phyloP scores from a whole-genome alignment of 2,329 filamentous ascomycete genomes.

The Didymella arachidicola region DNA sequence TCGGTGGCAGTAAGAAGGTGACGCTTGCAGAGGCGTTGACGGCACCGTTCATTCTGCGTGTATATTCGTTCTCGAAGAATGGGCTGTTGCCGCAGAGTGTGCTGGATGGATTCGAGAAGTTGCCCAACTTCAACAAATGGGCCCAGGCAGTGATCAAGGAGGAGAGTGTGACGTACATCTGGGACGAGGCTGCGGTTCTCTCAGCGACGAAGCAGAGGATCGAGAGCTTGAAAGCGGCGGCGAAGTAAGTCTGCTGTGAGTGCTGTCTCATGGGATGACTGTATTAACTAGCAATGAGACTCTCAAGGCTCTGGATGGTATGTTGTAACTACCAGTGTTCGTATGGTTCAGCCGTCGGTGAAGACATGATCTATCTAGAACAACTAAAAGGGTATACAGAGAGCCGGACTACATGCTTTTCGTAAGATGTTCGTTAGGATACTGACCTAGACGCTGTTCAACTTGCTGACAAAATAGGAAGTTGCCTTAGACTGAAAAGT shows the following conservation, averaged over 20 bases:
- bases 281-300: neutral
- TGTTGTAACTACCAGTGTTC: neutral
- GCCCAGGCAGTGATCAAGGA: slow-evolving; percentile 65
- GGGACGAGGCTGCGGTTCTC: slow-evolving; percentile 41
- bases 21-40: slow-evolving; percentile 76
- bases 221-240: slow-evolving; percentile 35
- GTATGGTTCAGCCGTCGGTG: neutral
- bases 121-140: slow-evolving; percentile 76
- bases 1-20: slow-evolving; percentile 58
- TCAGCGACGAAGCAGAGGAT: slow-evolving; percentile 32
- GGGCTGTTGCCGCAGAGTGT: slow-evolving; percentile 62
- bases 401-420: slow-evolving; percentile 5
- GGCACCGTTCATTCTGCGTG: slow-evolving; percentile 72
- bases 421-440: slow-evolving; percentile 2
- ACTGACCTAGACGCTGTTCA: neutral
- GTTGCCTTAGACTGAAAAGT: neutral
- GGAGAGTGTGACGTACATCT: slow-evolving; percentile 67
- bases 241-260: slow-evolving; percentile 21
- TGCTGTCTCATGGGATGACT: neutral
- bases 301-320: neutral
- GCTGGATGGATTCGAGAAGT: slow-evolving; percentile 57
- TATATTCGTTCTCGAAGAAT: slow-evolving; percentile 63
- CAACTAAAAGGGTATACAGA: neutral
- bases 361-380: slow-evolving; percentile 5
- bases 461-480: neutral